A percentile compares a stretch with the other conserved stretches of the same genome.
Conservation (phyloP, 306 rosid genomes). For the Cucumis hystrix region DNA sequence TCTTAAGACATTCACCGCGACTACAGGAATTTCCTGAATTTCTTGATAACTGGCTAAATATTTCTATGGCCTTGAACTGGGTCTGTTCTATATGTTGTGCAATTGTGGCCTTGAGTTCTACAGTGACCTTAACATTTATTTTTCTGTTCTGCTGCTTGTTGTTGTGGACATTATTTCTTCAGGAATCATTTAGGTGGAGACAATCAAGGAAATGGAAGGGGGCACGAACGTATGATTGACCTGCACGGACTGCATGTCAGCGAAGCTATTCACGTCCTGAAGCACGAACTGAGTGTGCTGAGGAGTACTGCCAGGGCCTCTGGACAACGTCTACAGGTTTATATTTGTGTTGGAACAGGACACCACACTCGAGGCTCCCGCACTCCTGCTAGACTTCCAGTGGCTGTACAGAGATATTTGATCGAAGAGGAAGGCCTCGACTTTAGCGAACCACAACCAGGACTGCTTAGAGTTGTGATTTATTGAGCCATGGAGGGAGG, state of each 20-base stretch:
- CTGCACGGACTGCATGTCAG: slow-evolving; percentile 78
- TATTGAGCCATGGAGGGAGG: slow-evolving; percentile 28
- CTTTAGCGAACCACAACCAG: slow-evolving; percentile 79
- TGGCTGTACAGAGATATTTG: slow-evolving; percentile 77
- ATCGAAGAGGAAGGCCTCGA: slow-evolving; percentile 92
- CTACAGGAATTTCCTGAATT: not conserved
- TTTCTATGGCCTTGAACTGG: no score
- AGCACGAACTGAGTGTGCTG: slow-evolving; percentile 64
- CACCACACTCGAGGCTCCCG: slow-evolving; percentile 94
- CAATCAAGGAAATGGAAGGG: slow-evolving; percentile 69
- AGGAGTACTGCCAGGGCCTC: slow-evolving; percentile 72
- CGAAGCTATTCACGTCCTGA: slow-evolving; percentile 79
- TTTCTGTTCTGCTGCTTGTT: not conserved
- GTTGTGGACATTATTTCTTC: not conserved
- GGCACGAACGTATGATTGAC: slow-evolving; percentile 85
- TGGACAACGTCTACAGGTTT: slow-evolving; percentile 68
- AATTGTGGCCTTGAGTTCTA: no score
- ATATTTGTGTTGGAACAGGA: slow-evolving; percentile 85
- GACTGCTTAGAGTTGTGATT: slow-evolving; percentile 72
- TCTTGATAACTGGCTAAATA: not conserved
- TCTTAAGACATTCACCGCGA: not conserved
- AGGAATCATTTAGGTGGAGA: slow-evolving; percentile 72
- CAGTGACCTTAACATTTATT: no score
- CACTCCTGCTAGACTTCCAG: slow-evolving; percentile 76
- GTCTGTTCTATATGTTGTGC: no score